These are phyloP conservation scores for Rhododendron griersonianum DNA, from an alignment of 148 eudicot species.

Conservation along the genomic window DNA sequence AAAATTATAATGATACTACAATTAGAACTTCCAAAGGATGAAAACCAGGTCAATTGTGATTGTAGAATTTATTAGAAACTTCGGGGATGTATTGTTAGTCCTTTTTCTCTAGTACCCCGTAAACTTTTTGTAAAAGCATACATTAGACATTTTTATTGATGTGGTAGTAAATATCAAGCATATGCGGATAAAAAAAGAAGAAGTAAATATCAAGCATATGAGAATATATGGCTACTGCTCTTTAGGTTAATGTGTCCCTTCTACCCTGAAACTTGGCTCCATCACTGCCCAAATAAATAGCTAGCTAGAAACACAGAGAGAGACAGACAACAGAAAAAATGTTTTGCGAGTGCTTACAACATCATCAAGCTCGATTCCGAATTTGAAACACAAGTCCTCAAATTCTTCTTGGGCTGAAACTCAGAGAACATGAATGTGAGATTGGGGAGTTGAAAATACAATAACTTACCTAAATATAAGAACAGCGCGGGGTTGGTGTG, in stretches of 20 bases:
- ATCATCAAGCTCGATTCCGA: conserved; percentile 98
- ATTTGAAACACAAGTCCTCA: conserved; percentile 77
- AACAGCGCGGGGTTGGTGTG: background rate
- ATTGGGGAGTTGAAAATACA: background rate
- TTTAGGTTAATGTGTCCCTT: background rate
- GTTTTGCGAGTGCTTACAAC: conserved; percentile 40
- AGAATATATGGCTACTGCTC: background rate
- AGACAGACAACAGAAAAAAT: background rate
- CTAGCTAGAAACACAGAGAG: background rate
- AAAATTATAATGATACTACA: background rate
- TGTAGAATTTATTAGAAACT: background rate
- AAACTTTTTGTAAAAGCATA: background rate
- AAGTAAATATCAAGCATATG: background rate
- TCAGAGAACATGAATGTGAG: background rate
- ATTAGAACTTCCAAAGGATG: background rate
- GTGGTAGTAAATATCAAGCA: background rate
- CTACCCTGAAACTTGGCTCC: background rate
- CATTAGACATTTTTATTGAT: background rate
- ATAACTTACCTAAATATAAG: background rate
- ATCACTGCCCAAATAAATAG: background rate
- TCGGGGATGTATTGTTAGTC: background rate
- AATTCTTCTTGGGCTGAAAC: conserved; percentile 56
- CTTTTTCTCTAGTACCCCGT: background rate
- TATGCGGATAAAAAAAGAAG: background rate
- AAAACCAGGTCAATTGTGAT: background rate